Percentiles rank a stretch among this genome's conserved stretches.
Conservation (phyloP, 768 basidiomycete genomes). For the Boletus insuetus region DNA sequence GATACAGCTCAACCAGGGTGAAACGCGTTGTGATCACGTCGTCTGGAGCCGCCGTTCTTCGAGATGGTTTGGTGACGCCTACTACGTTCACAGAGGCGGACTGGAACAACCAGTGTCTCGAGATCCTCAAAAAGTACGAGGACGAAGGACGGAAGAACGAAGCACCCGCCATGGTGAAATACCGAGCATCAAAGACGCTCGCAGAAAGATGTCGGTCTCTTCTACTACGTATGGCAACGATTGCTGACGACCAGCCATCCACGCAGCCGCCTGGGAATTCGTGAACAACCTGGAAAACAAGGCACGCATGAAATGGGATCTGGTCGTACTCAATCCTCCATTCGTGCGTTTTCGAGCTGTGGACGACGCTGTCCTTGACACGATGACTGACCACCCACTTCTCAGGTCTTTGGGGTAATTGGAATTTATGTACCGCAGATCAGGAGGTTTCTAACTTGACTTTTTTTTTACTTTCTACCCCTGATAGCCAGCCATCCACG, state of each 20-base stretch:
- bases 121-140: constrained; percentile 42
- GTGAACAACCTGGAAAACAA: constrained; percentile 30
- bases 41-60: constrained; percentile 51
- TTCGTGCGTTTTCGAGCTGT: constrained; percentile 21
- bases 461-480: not conserved
- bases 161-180: constrained; percentile 39
- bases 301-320: constrained; percentile 35
- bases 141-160: constrained; percentile 44
- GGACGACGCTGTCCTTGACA: too few relatives aligned
- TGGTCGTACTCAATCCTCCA: constrained; percentile 41
- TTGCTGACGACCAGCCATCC: not conserved
- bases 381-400: not conserved
- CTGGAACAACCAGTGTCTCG: constrained; percentile 53
- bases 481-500: constrained; percentile 43
- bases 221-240: not conserved
- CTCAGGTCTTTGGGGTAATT: constrained; percentile 31
- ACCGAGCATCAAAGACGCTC: constrained; percentile 60
- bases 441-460: not conserved
- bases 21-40: constrained; percentile 71
- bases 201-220: constrained; percentile 52
- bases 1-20: constrained; percentile 38
- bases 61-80: constrained; percentile 18
- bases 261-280: constrained; percentile 49
- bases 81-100: constrained; percentile 45
- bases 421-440: not conserved